These are phyloP conservation scores for Hemileia vastatrix DNA, from an alignment of 1,284 basidiomycete genomes.

Conservation along the genomic window DNA sequence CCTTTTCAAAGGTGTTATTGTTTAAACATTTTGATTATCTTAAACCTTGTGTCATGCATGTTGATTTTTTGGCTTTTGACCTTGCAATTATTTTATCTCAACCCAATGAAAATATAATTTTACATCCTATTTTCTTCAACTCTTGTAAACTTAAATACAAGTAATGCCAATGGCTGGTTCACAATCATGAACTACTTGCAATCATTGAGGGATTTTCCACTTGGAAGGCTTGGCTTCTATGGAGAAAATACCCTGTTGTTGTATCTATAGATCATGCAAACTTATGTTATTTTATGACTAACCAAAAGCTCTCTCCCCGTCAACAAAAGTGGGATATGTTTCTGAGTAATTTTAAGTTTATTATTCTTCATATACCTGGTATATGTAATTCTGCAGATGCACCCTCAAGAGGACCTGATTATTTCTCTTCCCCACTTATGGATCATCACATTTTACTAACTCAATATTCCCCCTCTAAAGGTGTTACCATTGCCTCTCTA, in stretches of 20 bases:
- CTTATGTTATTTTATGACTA: slow-evolving; percentile 2
- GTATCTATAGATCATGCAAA: slow-evolving; percentile 4
- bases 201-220: not conserved
- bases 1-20: not conserved
- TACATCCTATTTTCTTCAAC: slow-evolving; percentile 17
- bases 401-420: not conserved
- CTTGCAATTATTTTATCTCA: slow-evolving; percentile 21
- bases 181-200: not conserved
- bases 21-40: slow-evolving; percentile 8
- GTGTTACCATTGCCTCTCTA: too few species aligned
- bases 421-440: not conserved
- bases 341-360: not conserved
- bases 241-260: not conserved
- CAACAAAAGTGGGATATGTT: not conserved
- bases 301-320: not conserved
- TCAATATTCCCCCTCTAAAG: not conserved
- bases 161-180: slow-evolving; percentile 7
- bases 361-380: not conserved
- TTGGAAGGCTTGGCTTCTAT: slow-evolving; percentile 7
- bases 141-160: slow-evolving; percentile 10
- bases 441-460: not conserved
- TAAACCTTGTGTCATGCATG: slow-evolving; percentile 39
- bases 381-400: not conserved
- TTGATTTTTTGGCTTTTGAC: slow-evolving; percentile 23
- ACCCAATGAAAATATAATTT: not conserved